Conservation (phyloP, 2,329 filamentous ascomycete genomes). For the Penicillium sp. region DNA sequence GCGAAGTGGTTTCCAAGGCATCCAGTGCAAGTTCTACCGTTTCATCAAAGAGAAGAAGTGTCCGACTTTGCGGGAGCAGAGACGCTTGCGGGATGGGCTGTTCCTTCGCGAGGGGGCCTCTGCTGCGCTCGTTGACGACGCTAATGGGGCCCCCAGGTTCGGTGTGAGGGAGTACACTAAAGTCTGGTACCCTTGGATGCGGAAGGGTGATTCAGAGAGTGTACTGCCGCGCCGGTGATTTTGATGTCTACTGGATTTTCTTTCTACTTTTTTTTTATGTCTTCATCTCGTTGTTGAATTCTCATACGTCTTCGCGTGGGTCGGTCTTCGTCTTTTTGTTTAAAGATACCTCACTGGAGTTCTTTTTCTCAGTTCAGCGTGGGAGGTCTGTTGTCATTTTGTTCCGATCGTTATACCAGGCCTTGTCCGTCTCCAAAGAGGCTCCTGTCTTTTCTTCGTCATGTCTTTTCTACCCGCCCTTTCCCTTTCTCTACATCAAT, state of each 20-base stretch:
- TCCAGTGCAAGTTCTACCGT: conserved; percentile 55
- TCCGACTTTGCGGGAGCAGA: conserved; percentile 47
- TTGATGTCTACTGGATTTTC: neutral
- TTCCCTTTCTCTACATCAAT: neutral
- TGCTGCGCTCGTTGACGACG: conserved; percentile 18
- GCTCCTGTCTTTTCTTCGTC: conserved; percentile 3
- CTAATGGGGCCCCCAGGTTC: conserved; percentile 35
- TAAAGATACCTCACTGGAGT: conserved; percentile 21
- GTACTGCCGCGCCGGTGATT: neutral
- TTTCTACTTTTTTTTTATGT: neutral
- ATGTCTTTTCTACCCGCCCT: neutral
- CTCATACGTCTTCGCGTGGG: conserved; percentile 11
- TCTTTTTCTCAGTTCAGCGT: conserved; percentile 10
- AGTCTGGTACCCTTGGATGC: conserved; percentile 49
- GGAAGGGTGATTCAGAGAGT: conserved; percentile 19
- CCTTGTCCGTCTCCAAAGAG: neutral
- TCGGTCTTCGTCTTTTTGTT: conserved; percentile 10
- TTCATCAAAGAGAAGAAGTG: conserved; percentile 48
- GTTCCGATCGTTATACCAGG: neutral
- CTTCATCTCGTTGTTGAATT: neutral
- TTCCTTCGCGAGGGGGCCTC: conserved; percentile 35
- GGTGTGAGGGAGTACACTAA: conserved; percentile 44
- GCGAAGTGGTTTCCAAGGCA: conserved; percentile 45
- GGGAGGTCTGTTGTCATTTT: conserved; percentile 11
- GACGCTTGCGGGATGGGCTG: conserved; percentile 42